Evolutionary conservation across 2,329 filamentous ascomycete genomes (phyloP).

Genomic region (Tolypocladium album): DNA sequence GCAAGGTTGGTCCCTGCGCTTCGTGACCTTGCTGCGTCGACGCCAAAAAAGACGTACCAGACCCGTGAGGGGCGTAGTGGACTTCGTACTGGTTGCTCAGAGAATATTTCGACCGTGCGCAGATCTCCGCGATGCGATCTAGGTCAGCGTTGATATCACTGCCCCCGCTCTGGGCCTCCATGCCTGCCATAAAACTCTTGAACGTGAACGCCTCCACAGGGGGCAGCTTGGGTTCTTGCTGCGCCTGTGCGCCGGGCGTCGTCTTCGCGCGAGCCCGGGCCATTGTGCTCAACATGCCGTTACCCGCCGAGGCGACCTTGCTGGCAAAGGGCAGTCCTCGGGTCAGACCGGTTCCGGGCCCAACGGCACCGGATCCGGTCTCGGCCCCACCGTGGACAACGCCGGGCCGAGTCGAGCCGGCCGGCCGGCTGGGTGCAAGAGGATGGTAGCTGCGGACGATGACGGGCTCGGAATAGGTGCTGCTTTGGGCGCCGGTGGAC

Average conservation of each 20-base stretch:
- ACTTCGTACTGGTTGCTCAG: constrained; percentile 58
- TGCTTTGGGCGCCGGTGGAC: constrained; percentile 43
- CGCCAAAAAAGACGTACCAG: constrained; percentile 36
- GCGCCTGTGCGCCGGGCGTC: constrained; percentile 10
- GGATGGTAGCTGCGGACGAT: constrained; percentile 54
- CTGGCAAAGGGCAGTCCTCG: constrained; percentile 22
- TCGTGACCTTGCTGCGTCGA: constrained; percentile 18
- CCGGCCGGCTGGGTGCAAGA: constrained; percentile 22
- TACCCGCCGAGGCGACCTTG: constrained; percentile 19
- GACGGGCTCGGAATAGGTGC: constrained; percentile 54
- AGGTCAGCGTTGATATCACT: constrained; percentile 45
- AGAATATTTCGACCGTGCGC: constrained; percentile 53
- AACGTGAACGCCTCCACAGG: constrained; percentile 54
- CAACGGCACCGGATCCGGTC: constrained; percentile 15
- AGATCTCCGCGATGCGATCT: constrained; percentile 57
- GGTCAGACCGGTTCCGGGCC: constrained; percentile 16
- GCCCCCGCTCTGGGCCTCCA: constrained; percentile 30
- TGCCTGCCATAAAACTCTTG: constrained; percentile 51
- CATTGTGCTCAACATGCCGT: constrained; percentile 32
- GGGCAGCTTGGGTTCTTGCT: constrained; percentile 37
- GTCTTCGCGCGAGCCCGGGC: constrained; percentile 31
- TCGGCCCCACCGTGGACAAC: constrained; percentile 17
- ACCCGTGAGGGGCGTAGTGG: constrained; percentile 51
- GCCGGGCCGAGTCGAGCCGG: constrained; percentile 15
- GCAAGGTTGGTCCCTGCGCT: constrained; percentile 40